These are phyloP conservation scores for Moniliella sp. DNA, from an alignment of 1,284 basidiomycete species.

Conservation along the genomic window DNA sequence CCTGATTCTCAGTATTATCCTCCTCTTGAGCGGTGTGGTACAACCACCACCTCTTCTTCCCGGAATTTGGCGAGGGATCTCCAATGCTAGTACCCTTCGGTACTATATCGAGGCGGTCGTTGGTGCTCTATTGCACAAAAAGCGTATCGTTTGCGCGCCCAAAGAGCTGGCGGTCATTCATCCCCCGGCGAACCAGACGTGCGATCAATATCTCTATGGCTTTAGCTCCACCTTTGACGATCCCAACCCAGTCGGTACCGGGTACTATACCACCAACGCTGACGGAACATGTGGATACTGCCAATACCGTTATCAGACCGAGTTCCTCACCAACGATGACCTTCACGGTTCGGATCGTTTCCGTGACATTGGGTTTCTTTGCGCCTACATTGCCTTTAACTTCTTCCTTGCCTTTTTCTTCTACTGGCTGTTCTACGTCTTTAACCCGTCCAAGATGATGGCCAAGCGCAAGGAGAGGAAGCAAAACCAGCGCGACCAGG, in stretches of 20 bases:
- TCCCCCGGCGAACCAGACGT: constrained; percentile 35
- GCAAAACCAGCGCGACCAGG: no score
- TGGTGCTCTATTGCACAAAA: constrained; percentile 28
- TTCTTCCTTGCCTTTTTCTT: constrained; percentile 11
- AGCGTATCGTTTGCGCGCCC: constrained; percentile 34
- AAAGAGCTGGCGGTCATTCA: constrained; percentile 35
- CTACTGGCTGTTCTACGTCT: constrained; percentile 12
- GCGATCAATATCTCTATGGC: constrained; percentile 35
- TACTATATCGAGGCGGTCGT: constrained; percentile 37
- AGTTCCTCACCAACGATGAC: constrained; percentile 34
- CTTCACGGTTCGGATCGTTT: constrained; percentile 7
- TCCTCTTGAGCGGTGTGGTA: constrained; percentile 5
- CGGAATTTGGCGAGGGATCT: constrained; percentile 12
- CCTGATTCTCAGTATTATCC: constrained; percentile 44
- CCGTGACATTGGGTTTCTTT: constrained; percentile 38
- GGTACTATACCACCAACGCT: constrained; percentile 9
- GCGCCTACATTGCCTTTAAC: constrained; percentile 47
- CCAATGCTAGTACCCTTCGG: constrained; percentile 53
- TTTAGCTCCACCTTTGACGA: constrained; percentile 12
- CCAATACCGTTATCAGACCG: constrained; percentile 42
- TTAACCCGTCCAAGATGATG: no score
- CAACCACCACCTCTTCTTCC: constrained; percentile 20
- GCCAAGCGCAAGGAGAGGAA: no score
- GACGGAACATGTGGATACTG: constrained; percentile 37
- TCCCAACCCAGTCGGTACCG: constrained; percentile 4